These are phyloP conservation scores for Amauroascus verrucosus DNA, from an alignment of 2,329 filamentous ascomycete genomes.

Conservation along the genomic window DNA sequence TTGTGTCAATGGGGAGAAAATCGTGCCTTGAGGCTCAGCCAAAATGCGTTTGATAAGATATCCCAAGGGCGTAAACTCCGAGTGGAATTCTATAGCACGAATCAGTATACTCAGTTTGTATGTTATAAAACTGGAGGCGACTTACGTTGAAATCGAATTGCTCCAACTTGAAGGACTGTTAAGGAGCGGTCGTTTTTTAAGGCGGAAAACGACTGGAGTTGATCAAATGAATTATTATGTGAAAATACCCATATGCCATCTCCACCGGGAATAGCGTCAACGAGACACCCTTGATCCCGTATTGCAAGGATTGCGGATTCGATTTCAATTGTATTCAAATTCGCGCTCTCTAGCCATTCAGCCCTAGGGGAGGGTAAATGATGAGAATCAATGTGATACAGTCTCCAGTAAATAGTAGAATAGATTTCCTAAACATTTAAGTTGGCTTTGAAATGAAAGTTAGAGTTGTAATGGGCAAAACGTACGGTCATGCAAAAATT, in stretches of 20 bases:
- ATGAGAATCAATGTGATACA: conserved; percentile 12
- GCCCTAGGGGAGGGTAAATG: conserved; percentile 20
- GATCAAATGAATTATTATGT: conserved; percentile 30
- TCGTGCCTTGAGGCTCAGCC: conserved; percentile 7
- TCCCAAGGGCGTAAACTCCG: conserved; percentile 7
- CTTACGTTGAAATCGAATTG: conserved; percentile 8
- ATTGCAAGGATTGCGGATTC: conserved; percentile 31
- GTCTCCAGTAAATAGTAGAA: conserved; percentile 35
- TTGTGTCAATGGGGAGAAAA: not conserved
- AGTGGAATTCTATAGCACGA: not conserved
- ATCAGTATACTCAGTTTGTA: not conserved
- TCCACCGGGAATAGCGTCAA: conserved; percentile 30
- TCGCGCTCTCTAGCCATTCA: not conserved
- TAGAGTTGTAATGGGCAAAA: conserved; percentile 10
- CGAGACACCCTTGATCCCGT: conserved; percentile 30
- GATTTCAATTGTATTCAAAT: conserved; percentile 20
- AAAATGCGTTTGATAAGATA: conserved; percentile 10
- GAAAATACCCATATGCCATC: conserved; percentile 36
- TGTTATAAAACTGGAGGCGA: not conserved
- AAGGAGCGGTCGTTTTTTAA: conserved; percentile 2
- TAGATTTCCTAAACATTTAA: conserved; percentile 30
- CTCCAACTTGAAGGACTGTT: conserved; percentile 4
- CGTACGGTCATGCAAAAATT: conserved; percentile 36
- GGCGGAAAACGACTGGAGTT: conserved; percentile 22
- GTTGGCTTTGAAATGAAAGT: not conserved